A percentile compares a stretch with the other conserved stretches of the same genome.
These are phyloP conservation scores for Phalaenopsis aphrodite DNA, from an alignment of 106 monocot species.

Conservation along the genomic window DNA sequence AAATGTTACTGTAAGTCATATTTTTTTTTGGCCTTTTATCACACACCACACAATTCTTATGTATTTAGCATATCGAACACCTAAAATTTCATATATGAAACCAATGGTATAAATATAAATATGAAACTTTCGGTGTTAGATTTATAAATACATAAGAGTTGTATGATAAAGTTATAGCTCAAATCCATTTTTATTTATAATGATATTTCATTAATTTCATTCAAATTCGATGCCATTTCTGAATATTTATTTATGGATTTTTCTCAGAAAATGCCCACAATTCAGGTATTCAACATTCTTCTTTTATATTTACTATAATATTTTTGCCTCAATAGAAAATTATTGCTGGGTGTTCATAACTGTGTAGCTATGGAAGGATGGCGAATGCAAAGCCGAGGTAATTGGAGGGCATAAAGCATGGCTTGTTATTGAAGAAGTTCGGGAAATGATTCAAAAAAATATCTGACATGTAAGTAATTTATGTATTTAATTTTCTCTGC, in stretches of 20 bases:
- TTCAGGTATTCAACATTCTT: constrained; percentile 41
- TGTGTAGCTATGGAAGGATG: constrained; percentile 86
- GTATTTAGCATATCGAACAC: no score
- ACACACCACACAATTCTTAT: no score
- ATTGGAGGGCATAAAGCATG: constrained; percentile 96
- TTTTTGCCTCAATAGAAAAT: neutral
- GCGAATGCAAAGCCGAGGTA: constrained; percentile 79
- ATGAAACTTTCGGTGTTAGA: no score
- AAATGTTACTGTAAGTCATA: constrained; percentile 63
- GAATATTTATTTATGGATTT: constrained; percentile 6
- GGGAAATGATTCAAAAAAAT: constrained; percentile 85
- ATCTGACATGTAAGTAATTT: constrained; percentile 18
- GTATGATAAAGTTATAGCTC: no score
- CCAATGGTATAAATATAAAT: no score
- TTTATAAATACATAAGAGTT: no score
- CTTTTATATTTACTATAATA: neutral
- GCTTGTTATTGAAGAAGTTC: constrained; percentile 83
- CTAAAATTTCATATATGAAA: no score
- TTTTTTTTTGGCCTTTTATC: no score
- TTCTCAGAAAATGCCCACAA: constrained; percentile 97
- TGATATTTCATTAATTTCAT: neutral
- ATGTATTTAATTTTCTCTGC: neutral
- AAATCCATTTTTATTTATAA: no score
- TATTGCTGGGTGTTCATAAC: neutral
- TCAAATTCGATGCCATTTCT: neutral